Evolutionary conservation across 2,329 filamentous ascomycete genomes (phyloP).

Genomic region (Botrytis porri): DNA sequence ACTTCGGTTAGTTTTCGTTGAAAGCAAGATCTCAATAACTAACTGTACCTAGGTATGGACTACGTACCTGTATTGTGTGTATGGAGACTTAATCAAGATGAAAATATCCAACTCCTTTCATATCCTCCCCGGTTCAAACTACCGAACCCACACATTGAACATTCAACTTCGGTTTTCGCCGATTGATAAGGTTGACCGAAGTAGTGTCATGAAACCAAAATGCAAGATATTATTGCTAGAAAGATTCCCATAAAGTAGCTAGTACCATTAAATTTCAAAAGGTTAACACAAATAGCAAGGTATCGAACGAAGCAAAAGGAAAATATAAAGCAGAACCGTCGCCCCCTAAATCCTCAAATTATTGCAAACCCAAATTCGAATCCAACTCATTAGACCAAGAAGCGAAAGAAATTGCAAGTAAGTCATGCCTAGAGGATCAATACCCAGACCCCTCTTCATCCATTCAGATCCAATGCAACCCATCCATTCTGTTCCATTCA

Average conservation of each 20-base stretch:
- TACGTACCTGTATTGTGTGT: not conserved
- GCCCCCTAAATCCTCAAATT: not conserved
- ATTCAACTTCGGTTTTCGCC: not conserved
- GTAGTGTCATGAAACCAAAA: not conserved
- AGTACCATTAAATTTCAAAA: not conserved
- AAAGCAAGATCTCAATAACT: accelerated
- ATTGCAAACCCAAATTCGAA: not conserved
- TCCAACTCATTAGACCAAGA: not conserved
- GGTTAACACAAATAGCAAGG: not conserved
- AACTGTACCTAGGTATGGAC: not conserved
- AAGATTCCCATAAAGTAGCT: too few species aligned
- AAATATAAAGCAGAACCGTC: not conserved
- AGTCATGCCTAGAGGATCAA: too few species aligned
- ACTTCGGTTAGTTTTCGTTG: not conserved
- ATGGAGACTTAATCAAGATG: not conserved
- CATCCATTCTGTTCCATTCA: not conserved
- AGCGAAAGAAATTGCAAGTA: not conserved
- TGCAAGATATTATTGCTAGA: not conserved
- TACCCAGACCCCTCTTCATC: not conserved
- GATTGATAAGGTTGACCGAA: not conserved
- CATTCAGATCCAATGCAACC: not conserved
- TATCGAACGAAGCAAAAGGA: not conserved
- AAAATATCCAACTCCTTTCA: not conserved
- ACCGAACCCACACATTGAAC: not conserved
- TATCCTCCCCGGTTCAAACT: not conserved